A percentile compares a stretch with the other conserved stretches of the same genome.
phyloP scores from a whole-genome alignment of 2,329 filamentous ascomycete genomes.

The Triangularia verruculosa region DNA sequence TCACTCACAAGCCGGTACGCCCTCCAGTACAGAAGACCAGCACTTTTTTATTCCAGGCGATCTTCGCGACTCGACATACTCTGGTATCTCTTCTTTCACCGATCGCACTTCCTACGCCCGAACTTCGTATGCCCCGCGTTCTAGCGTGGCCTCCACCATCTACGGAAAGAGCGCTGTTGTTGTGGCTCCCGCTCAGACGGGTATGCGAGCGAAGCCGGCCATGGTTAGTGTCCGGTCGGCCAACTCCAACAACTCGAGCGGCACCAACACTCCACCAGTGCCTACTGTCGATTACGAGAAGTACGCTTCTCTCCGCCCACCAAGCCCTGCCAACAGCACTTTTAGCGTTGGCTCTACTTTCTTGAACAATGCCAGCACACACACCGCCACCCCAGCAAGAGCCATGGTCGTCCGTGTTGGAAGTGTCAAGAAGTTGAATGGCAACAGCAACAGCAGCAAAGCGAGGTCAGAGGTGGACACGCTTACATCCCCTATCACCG shows the following conservation, averaged over 20 bases:
- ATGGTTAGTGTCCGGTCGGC: constrained; percentile 86
- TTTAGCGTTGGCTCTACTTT: constrained; percentile 69
- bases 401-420: constrained; percentile 61
- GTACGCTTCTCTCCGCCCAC: constrained; percentile 48
- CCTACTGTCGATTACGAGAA: constrained; percentile 66
- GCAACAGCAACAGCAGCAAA: constrained; percentile 33
- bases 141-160: constrained; percentile 86
- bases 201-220: constrained; percentile 82
- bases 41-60: constrained; percentile 93
- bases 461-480: constrained; percentile 28
- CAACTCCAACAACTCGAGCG: constrained; percentile 51
- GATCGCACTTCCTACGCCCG: constrained; percentile 61
- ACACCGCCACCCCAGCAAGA: constrained; percentile 55
- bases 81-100: constrained; percentile 64
- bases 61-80: constrained; percentile 87
- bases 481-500: constrained; percentile 21
- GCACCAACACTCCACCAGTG: constrained; percentile 63
- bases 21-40: constrained; percentile 65
- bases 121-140: constrained; percentile 58
- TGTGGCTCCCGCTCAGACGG: constrained; percentile 77
- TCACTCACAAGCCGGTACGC: constrained; percentile 56
- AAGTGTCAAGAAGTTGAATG: constrained; percentile 44
- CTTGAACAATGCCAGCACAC: constrained; percentile 60
- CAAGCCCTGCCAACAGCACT: constrained; percentile 52
- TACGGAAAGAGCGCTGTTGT: constrained; percentile 90